Evolutionary conservation across 176 grass and related monocot species (phyloP), one percentile per base, ranked within the genome.

Genomic region (Echinochloa phyllopogon): DNA sequence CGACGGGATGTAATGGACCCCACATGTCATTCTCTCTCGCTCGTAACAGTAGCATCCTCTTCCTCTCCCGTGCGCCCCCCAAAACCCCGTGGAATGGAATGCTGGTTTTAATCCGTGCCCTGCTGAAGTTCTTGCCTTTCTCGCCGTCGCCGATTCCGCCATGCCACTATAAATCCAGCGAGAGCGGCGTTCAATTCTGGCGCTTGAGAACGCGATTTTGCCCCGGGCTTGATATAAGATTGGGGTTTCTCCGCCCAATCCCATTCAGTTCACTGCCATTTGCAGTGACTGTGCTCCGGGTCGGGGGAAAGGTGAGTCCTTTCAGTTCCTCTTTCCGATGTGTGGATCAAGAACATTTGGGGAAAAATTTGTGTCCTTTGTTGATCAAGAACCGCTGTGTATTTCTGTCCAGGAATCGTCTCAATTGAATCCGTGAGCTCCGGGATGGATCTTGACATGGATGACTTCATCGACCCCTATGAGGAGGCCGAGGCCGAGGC

Each of bases 401-500:
- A 8, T n/a, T 59, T 78, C 11, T 69, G 1, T n/a, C 1, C 37
- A 85, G 62, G 51, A 69, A 59, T 40, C 21, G 0, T 53, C 51
- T 67, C 27, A 11, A 78, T 29, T 50, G 58, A 65, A 65, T 10
- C 48, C 39, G 40, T 41, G 16, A 0, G 25, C 27, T 33, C 42
- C 16, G 12, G 43, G 40, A 81, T 81, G 87, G 77, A 76, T 85
- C 65, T 78, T 44, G 78, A 64, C 72, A 86, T 90, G 83, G 78
- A 86, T 72, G 83, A 86, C 83, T 90, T 65, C 83, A 56, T 90
- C 14, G 88, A 90, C 49, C 88, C 88, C 16, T 90, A 90, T 40
- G 88, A 90, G 84, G 88, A 90, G 49, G 88, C 84, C 1, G 88
- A 86, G 78, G 88, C 88, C 0, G 83, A 86, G 15, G 88, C 88